phyloP scores from a whole-genome alignment of 2,329 filamentous ascomycete genomes.

The Colletotrichum phormii region DNA sequence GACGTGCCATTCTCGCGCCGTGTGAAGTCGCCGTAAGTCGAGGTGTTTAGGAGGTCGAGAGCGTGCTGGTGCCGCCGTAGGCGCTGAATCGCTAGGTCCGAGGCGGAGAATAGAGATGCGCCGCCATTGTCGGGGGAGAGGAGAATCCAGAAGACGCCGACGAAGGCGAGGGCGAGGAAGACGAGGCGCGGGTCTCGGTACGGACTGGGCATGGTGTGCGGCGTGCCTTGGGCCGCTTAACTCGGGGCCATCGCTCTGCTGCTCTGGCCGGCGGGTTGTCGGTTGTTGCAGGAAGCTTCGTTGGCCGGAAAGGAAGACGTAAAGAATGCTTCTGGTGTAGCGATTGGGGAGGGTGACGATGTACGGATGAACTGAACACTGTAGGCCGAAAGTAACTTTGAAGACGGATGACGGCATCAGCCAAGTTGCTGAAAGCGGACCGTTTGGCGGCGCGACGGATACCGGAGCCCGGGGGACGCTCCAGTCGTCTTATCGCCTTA shows the following conservation, averaged over 20 bases:
- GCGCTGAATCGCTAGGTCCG: conserved; percentile 47
- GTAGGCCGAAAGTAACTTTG: not conserved
- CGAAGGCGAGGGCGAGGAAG: conserved; percentile 53
- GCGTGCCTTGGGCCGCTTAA: conserved; percentile 33
- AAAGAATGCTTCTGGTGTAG: not conserved
- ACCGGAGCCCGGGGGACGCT: not conserved
- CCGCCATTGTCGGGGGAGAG: conserved; percentile 42
- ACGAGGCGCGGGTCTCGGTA: conserved; percentile 45
- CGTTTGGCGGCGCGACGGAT: conserved; percentile 8
- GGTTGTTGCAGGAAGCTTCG: not conserved
- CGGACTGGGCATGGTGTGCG: conserved; percentile 56
- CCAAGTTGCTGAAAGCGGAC: conserved; percentile 12
- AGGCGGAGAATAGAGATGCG: conserved; percentile 52
- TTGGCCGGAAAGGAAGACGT: not conserved
- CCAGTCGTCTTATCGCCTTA: not conserved
- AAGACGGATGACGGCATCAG: conserved; percentile 24
- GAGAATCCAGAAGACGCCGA: conserved; percentile 58
- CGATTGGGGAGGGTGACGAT: not conserved
- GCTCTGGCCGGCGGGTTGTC: conserved; percentile 1
- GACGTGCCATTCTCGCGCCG: conserved; percentile 48
- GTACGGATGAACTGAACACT: not conserved
- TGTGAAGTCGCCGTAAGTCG: conserved; percentile 70
- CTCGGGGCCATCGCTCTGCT: conserved; percentile 25
- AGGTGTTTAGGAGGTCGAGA: conserved; percentile 65
- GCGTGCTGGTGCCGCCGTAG: conserved; percentile 64